Evolutionary conservation across 2,329 filamentous ascomycete species (phyloP).

Genomic region (Fusarium burgessii): DNA sequence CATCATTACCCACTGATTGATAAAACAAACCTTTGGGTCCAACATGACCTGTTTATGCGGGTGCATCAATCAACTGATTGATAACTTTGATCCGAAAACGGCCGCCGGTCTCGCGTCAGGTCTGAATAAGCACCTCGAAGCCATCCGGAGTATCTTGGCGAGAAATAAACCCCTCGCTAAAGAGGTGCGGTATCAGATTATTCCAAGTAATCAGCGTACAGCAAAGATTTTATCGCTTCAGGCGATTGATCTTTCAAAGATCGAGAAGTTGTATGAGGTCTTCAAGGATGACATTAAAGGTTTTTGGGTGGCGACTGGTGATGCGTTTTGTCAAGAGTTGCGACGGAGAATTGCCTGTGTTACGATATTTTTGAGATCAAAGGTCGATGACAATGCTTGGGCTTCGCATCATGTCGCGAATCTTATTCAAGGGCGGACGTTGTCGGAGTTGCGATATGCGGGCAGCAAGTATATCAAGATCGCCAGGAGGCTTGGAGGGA

Average conservation of each 20-base stretch:
- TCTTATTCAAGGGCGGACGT: slow-evolving; percentile 39
- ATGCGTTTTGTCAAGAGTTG: slow-evolving; percentile 41
- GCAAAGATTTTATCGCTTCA: slow-evolving; percentile 46
- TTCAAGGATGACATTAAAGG: slow-evolving; percentile 29
- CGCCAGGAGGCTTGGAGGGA: slow-evolving; percentile 45
- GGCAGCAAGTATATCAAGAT: slow-evolving; percentile 53
- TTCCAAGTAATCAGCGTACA: slow-evolving; percentile 49
- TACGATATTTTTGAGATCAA: slow-evolving; percentile 48
- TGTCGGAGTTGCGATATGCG: slow-evolving; percentile 47
- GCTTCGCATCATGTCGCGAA: slow-evolving; percentile 38
- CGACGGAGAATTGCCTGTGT: slow-evolving; percentile 48
- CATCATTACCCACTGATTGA: neutral
- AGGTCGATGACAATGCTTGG: slow-evolving; percentile 38
- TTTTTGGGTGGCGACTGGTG: slow-evolving; percentile 42
- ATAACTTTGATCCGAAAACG: slow-evolving; percentile 37
- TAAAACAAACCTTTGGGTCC: neutral
- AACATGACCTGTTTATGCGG: slow-evolving; percentile 43
- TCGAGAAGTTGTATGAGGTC: slow-evolving; percentile 25
- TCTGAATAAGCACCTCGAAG: slow-evolving; percentile 47
- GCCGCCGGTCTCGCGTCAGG: slow-evolving; percentile 40
- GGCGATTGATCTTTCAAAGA: slow-evolving; percentile 21
- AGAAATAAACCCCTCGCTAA: slow-evolving; percentile 47
- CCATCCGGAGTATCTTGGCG: slow-evolving; percentile 43
- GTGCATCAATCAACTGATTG: slow-evolving; percentile 39
- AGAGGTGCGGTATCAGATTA: slow-evolving; percentile 49